Conservation (phyloP, 345 rosid species). For the Hevea brasiliensis region DNA sequence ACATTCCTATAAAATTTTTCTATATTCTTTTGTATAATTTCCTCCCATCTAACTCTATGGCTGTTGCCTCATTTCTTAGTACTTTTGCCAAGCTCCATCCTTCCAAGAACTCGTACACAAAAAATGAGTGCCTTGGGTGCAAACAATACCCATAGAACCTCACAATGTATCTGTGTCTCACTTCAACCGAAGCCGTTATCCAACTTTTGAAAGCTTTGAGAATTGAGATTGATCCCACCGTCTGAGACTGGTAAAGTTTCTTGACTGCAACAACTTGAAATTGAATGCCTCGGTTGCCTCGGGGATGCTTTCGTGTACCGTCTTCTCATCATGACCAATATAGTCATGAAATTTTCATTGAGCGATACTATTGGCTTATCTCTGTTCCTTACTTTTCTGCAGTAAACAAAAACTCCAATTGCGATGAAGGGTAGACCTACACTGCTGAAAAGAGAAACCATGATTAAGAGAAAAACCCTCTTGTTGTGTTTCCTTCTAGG, state of each 20-base stretch:
- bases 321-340: neutral
- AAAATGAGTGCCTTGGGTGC: constrained; percentile 5
- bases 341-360: neutral
- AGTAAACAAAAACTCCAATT: neutral
- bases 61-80: neutral
- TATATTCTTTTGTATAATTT: no score
- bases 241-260: constrained; percentile 1
- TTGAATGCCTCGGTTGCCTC: constrained; percentile 16
- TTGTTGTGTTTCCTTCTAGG: neutral
- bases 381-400: neutral
- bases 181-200: neutral
- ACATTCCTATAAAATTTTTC: no score
- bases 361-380: neutral
- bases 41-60: neutral
- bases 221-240: neutral
- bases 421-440: no score
- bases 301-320: neutral
- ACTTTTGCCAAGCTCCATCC: constrained; percentile 11
- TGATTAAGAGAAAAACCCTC: neutral
- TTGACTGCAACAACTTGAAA: constrained; percentile 10
- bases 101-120: constrained; percentile 17
- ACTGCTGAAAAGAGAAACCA: neutral
- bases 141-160: neutral
- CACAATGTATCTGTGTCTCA: constrained; percentile 11
- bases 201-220: constrained; percentile 8